Base-by-base conservation (phyloP, 805 yeast species). In the Candida piceae region DNA sequence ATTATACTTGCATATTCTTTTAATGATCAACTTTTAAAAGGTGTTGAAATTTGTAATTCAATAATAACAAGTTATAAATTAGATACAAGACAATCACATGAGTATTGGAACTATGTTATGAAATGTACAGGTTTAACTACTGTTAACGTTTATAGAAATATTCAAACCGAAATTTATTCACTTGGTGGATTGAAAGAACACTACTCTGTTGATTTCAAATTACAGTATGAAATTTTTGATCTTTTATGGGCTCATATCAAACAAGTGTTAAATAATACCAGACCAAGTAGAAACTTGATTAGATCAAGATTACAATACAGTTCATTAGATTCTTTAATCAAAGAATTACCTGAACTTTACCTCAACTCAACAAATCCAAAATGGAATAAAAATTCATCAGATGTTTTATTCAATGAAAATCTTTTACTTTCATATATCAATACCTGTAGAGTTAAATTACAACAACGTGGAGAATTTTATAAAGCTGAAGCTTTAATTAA, bases 1-100 rank as follows among this genome's bases (percentile, higher is more conserved):
- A 49, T 64, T 4, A 27, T 63, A 1, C 41, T 52, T 11, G 49
- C 64, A 0, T 62, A 56, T 39, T 38, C 55, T 6, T 52, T 50
- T 39, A 60, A 60, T 35, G 48, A 50, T 21, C 49, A 57, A 13
- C 38, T 60, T 8, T 21, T 47, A 12, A 45, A 52, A 27, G 64
- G 62, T n/a, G 31, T 63, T 4, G 19, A 44, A 17, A 34, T 53
- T 11, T 46, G 58, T 35, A 46, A 50, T 29, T 32, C 40, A 9
- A 39, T 62, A 16, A 41, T 58, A 5, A 36, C 38, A 19, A 41
- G 44, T 12, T 59, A 58, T 42, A 19, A 46, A 8, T 26, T 52
- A 25, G 41, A 50, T 18, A 35, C 45, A n/a, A 16, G 25, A 5
- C 38, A 47, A 18, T 49, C 56, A 4, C 45, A 38, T 10, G 36